These are phyloP conservation scores for Umbilicaria muhlenbergii DNA, from an alignment of 495 filamentous ascomycete species.

Conservation along the genomic window DNA sequence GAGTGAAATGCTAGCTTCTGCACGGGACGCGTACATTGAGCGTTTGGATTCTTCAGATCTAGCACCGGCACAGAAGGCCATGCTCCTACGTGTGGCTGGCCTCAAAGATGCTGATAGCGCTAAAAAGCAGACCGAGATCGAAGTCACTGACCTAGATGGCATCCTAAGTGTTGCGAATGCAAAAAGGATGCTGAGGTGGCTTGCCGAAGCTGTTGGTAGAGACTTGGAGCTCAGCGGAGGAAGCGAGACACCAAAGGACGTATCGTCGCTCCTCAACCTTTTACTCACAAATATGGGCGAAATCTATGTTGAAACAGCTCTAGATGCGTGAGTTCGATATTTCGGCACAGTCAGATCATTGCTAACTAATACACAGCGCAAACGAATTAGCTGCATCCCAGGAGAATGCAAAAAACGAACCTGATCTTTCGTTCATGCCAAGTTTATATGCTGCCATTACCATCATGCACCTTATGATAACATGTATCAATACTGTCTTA, in stretches of 20 bases:
- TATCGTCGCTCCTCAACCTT: constrained; percentile 69
- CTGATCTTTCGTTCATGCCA: constrained; percentile 72
- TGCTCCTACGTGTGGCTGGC: constrained; percentile 73
- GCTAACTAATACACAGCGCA: constrained; percentile 23
- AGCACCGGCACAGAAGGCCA: constrained; percentile 65
- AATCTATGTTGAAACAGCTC: constrained; percentile 83
- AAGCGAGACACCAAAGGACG: constrained; percentile 86
- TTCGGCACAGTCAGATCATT: not conserved
- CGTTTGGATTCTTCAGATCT: constrained; percentile 74
- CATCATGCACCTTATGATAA: constrained; percentile 83
- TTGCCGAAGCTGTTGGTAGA: constrained; percentile 90
- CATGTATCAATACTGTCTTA: constrained; percentile 79
- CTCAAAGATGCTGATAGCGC: constrained; percentile 37
- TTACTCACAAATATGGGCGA: constrained; percentile 82
- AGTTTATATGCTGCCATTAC: constrained; percentile 67
- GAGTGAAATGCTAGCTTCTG: constrained; percentile 64
- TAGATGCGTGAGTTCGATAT: constrained; percentile 47
- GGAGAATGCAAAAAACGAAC: constrained; percentile 64
- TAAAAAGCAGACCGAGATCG: constrained; percentile 49
- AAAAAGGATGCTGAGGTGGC: constrained; percentile 95
- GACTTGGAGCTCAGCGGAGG: constrained; percentile 74
- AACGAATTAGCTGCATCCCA: constrained; percentile 59
- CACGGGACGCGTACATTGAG: constrained; percentile 71
- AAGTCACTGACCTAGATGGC: constrained; percentile 80
- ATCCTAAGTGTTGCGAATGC: constrained; percentile 65